Base-by-base conservation (phyloP, 805 yeast genomes). In the Monosporozyma aerobia region DNA sequence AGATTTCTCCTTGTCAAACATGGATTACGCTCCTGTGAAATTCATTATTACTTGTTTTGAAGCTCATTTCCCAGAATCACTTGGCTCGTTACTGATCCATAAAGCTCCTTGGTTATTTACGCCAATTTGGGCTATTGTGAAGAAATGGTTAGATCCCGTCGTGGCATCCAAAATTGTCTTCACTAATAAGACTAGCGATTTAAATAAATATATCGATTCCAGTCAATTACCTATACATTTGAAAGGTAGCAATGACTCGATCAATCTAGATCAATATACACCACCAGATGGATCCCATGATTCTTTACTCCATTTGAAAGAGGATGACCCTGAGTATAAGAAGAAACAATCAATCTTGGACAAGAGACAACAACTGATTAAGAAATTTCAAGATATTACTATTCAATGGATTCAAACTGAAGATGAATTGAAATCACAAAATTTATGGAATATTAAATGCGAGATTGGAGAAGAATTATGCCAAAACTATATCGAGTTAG, bases 71-170 rank as follows among this genome's bases (percentile, higher is more conserved):
- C 99, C 99, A 1, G 99, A 94, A 70, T 84, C 88, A 43, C 77
- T 94, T 55, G 97, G 96, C 16, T 80, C 79, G 52, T 73, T 94
- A 51, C 78, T 89, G 59, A 85, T 94, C 55, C 96, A 89, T 72
- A 86, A 87, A 61, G 97, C 99, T 0, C 99, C 99, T 29, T 90
- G 97, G 98, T 81, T 94, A 51, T 94, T 94, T 73, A 81, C 87
- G 50, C 92, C 97, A 25, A 87, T 92, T 54, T 94, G 99, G 98
- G 85, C 83, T 59, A 80, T 92, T 59, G 82, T 94, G 61, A 89
- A 88, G 69, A 83, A 84, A 61, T 92, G 97, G 98, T 75, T 92
- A 53, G 98, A 94, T 66, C 98, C 98, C 2, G 97, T 88, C 25
- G 97, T 92, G 52, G 96, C 97, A 0, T 77, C 92, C 27, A 92